Evolutionary conservation across 1,284 basidiomycete species (phyloP).

Genomic region (Trichosporon asahii): DNA sequence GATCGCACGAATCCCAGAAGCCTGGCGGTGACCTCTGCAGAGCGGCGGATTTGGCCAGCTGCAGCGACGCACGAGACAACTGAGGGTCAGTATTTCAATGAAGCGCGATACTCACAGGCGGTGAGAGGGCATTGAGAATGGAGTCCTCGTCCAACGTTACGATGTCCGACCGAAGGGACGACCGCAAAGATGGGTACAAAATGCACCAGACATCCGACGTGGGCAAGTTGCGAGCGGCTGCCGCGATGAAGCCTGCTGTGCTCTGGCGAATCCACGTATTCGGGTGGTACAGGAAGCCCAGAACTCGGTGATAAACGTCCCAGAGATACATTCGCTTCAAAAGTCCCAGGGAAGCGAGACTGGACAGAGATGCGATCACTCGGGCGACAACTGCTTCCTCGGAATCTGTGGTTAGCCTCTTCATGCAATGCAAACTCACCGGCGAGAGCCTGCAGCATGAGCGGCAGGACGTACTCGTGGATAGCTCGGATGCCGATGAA

Average conservation of each 20-base stretch:
- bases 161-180: conserved; percentile 83
- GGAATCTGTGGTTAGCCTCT: conserved; percentile 61
- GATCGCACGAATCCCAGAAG: conserved; percentile 62
- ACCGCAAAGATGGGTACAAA: conserved; percentile 82
- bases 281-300: conserved; percentile 91
- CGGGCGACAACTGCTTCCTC: conserved; percentile 90
- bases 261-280: conserved; percentile 96
- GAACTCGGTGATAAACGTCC: conserved; percentile 81
- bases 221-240: conserved; percentile 72
- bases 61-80: conserved; percentile 75
- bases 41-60: conserved; percentile 64
- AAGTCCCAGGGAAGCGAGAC: conserved; percentile 77
- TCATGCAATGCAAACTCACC: conserved; percentile 56
- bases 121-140: conserved; percentile 69
- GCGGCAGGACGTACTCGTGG: conserved; percentile 74
- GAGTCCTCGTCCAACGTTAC: conserved; percentile 68
- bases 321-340: conserved; percentile 90
- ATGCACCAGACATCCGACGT: conserved; percentile 93
- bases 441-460: conserved; percentile 88
- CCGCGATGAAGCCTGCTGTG: conserved; percentile 79
- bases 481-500: conserved; percentile 80
- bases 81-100: conserved; percentile 41
- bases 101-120: conserved; percentile 61
- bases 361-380: conserved; percentile 78
- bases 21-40: conserved; percentile 53